Evolutionary conservation across 2,329 filamentous ascomycete genomes (phyloP).

Genomic region (Xylaria sp.): DNA sequence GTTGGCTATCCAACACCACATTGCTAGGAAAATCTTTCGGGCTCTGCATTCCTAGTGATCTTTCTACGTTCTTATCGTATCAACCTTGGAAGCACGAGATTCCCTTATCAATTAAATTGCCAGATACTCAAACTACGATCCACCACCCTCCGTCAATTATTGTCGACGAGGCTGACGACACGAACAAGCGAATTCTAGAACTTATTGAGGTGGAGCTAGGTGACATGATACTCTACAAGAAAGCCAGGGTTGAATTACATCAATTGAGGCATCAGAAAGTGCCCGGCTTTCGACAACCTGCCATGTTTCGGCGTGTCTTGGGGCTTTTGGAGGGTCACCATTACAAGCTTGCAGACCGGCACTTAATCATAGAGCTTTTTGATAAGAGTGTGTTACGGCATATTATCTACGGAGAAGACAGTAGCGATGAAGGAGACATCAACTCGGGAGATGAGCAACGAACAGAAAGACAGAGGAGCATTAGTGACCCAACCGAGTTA

Average conservation of each 20-base stretch:
- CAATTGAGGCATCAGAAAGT: slow-evolving; percentile 80
- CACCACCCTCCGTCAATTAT: slow-evolving; percentile 60
- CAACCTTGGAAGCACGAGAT: slow-evolving; percentile 65
- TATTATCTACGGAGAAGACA: slow-evolving; percentile 79
- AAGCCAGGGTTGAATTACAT: slow-evolving; percentile 82
- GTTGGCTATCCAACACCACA: slow-evolving; percentile 93
- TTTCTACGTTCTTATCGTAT: slow-evolving; percentile 81
- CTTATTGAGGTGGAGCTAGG: slow-evolving; percentile 83
- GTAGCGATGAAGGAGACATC: slow-evolving; percentile 52
- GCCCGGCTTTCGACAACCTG: slow-evolving; percentile 77
- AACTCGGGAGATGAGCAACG: slow-evolving; percentile 62
- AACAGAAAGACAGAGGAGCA: slow-evolving; percentile 67
- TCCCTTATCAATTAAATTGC: slow-evolving; percentile 60
- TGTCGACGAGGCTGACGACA: slow-evolving; percentile 66
- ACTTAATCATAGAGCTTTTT: slow-evolving; percentile 93
- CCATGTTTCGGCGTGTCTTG: slow-evolving; percentile 87
- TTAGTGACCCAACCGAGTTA: slow-evolving; percentile 53
- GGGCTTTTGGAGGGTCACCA: slow-evolving; percentile 87
- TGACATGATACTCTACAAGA: slow-evolving; percentile 92
- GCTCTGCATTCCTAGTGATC: slow-evolving; percentile 83
- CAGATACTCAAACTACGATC: slow-evolving; percentile 64
- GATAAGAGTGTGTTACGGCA: slow-evolving; percentile 87
- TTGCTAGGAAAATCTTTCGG: slow-evolving; percentile 84
- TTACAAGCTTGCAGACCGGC: slow-evolving; percentile 85
- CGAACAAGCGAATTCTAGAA: slow-evolving; percentile 82